phyloP scores from a whole-genome alignment of 139 green algal species.

The Coccomyxa sp. region DNA sequence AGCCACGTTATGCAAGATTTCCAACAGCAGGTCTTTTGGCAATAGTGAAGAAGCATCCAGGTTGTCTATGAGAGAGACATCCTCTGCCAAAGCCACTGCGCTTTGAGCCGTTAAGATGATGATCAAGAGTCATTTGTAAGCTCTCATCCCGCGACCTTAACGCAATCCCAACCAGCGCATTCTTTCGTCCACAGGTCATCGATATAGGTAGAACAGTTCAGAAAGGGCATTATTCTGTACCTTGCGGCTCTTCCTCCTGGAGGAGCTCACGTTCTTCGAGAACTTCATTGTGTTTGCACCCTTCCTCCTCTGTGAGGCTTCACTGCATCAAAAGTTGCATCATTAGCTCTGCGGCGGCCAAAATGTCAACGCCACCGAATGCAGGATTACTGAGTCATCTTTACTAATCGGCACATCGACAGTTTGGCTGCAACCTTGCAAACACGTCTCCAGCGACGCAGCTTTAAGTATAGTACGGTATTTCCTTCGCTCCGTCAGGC shows the following conservation, averaged over 20 bases:
- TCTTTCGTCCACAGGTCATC: too few species aligned
- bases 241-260: slow-evolving; percentile 94
- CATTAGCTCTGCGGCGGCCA: not conserved
- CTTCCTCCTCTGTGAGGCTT: not conserved
- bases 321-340: not conserved
- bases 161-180: too few species aligned
- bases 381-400: not conserved
- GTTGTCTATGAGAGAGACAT: not conserved
- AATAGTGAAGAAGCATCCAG: not conserved
- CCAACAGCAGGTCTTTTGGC: not conserved
- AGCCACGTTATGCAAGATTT: too few species aligned
- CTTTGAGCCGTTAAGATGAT: too few species aligned
- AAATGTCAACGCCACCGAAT: not conserved
- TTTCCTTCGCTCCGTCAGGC: not conserved
- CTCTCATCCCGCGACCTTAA: too few species aligned
- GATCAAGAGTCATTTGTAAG: too few species aligned
- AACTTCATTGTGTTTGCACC: slow-evolving; percentile 68
- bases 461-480: not conserved
- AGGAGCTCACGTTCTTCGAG: slow-evolving; percentile 66
- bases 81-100: too few species aligned
- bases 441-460: not conserved
- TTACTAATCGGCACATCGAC: not conserved
- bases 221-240: slow-evolving; percentile 25
- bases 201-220: too few species aligned
- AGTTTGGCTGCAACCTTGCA: not conserved